phyloP scores from a whole-genome alignment of 768 basidiomycete species.

The Amanita muscaria region DNA sequence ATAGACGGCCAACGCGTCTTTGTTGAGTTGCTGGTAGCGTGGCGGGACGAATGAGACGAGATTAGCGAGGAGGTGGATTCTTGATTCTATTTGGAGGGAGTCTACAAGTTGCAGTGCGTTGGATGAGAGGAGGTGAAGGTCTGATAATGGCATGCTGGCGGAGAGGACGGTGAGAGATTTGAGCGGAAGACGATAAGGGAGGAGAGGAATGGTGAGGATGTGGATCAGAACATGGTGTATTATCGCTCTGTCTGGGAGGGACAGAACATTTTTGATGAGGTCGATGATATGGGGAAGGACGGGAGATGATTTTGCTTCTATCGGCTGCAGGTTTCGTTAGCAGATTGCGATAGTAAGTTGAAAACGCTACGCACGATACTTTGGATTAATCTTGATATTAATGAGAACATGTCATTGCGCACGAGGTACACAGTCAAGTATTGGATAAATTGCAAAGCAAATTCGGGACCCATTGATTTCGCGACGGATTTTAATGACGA shows the following conservation, averaged over 20 bases:
- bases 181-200: slow-evolving; percentile 69
- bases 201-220: slow-evolving; percentile 65
- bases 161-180: slow-evolving; percentile 56
- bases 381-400: slow-evolving; percentile 32
- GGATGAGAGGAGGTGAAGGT: slow-evolving; percentile 23
- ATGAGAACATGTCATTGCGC: slow-evolving; percentile 34
- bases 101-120: slow-evolving; percentile 15
- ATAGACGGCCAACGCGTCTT: slow-evolving; percentile 40
- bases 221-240: slow-evolving; percentile 36
- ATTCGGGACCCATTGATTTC: slow-evolving; percentile 21
- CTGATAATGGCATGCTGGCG: slow-evolving; percentile 46
- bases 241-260: slow-evolving; percentile 20
- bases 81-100: slow-evolving; percentile 21
- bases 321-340: slow-evolving; percentile 31
- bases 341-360: background rate
- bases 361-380: slow-evolving; percentile 37
- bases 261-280: slow-evolving; percentile 36
- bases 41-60: slow-evolving; percentile 55
- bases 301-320: slow-evolving; percentile 48
- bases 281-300: slow-evolving; percentile 38
- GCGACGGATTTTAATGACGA: slow-evolving; percentile 24
- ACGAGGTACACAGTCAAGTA: slow-evolving; percentile 38
- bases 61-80: slow-evolving; percentile 66
- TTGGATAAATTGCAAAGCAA: slow-evolving; percentile 22
- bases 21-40: slow-evolving; percentile 43